Conservation (phyloP, 2,329 filamentous ascomycete genomes). For the Thelonectria olida region DNA sequence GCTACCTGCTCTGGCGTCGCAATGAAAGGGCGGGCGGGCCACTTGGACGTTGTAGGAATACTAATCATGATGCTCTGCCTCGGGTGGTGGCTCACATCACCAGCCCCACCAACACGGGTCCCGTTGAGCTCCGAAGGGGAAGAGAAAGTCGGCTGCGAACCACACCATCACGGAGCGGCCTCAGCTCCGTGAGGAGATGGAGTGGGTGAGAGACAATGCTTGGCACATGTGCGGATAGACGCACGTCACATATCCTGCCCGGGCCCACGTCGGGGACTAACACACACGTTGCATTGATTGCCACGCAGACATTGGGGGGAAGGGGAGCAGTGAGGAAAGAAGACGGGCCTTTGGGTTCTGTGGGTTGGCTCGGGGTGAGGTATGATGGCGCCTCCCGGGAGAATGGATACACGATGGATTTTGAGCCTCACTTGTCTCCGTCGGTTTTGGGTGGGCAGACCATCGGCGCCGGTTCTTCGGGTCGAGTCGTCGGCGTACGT, state of each 20-base stretch:
- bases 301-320: too few species aligned
- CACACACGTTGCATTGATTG: too few species aligned
- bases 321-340: background rate
- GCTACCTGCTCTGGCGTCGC: conserved; percentile 4
- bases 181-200: conserved; percentile 16
- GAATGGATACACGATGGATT: conserved; percentile 9
- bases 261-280: conserved; percentile 1
- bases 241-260: conserved; percentile 14
- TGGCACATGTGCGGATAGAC: conserved; percentile 20
- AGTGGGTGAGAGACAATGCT: conserved; percentile 6
- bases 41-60: conserved; percentile 1
- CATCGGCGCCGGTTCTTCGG: too few species aligned
- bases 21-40: background rate
- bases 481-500: too few species aligned
- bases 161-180: conserved; percentile 19
- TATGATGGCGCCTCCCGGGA: conserved; percentile 16
- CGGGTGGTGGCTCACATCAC: background rate
- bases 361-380: background rate
- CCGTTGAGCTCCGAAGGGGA: background rate
- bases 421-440: conserved; percentile 40
- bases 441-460: too few species aligned
- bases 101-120: too few species aligned
- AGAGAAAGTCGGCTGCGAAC: conserved; percentile 11
- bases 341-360: background rate
- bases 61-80: conserved; percentile 2